Evolutionary conservation across 306 rosid species (phyloP).

Genomic region (Vicia faba): DNA sequence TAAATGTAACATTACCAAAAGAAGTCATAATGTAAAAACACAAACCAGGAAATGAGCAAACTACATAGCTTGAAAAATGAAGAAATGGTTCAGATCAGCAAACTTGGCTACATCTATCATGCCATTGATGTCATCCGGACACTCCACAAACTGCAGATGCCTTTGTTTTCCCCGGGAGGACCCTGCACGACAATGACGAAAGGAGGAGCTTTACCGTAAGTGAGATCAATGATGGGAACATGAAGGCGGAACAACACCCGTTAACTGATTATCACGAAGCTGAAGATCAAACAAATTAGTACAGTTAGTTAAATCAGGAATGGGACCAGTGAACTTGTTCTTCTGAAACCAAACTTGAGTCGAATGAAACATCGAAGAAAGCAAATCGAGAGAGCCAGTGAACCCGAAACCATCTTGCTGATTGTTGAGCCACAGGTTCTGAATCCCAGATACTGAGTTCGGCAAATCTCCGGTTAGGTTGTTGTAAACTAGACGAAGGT

Average conservation of each 20-base stretch:
- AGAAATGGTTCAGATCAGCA: too few relatives aligned
- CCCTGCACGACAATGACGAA: too few relatives aligned
- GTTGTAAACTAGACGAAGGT: slow-evolving; percentile 77
- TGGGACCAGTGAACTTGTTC: slow-evolving; percentile 67
- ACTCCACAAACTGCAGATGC: too few relatives aligned
- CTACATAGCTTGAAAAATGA: too few relatives aligned
- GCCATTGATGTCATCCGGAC: too few relatives aligned
- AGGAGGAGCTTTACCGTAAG: too few relatives aligned
- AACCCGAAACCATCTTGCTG: slow-evolving; percentile 56
- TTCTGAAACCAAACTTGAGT: slow-evolving; percentile 78
- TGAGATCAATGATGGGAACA: too few relatives aligned
- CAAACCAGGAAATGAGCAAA: too few relatives aligned
- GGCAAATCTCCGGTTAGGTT: slow-evolving; percentile 75
- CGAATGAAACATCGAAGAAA: slow-evolving; percentile 61
- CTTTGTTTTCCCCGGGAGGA: too few relatives aligned
- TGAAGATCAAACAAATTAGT: slow-evolving; percentile 56
- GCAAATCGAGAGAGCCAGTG: slow-evolving; percentile 54
- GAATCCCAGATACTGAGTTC: slow-evolving; percentile 47
- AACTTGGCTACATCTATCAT: too few relatives aligned
- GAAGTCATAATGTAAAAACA: too few relatives aligned
- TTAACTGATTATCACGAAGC: slow-evolving; percentile 70
- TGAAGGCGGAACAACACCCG: slow-evolving; percentile 67
- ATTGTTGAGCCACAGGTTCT: slow-evolving; percentile 74
- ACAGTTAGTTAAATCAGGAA: slow-evolving; percentile 69
- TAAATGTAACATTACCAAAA: too few relatives aligned